These are phyloP conservation scores for Kodamaea nitidulidarum DNA, from an alignment of 805 yeast genomes.

Conservation along the genomic window DNA sequence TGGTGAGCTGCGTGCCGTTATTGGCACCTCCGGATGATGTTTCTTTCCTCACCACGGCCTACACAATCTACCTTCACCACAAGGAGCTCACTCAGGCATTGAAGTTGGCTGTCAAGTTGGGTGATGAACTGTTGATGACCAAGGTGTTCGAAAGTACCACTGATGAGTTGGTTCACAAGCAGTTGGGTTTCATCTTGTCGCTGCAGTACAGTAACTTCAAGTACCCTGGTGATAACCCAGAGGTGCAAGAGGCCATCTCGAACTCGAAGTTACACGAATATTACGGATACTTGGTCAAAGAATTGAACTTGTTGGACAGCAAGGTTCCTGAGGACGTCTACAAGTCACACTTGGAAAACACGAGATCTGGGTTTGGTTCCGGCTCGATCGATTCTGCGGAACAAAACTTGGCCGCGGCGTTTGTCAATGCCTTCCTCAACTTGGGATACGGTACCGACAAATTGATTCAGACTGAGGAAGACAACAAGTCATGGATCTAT, in stretches of 20 bases:
- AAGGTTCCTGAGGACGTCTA: slow-evolving; percentile 93
- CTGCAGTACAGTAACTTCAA: slow-evolving; percentile 80
- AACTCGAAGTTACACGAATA: slow-evolving; percentile 76
- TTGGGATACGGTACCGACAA: slow-evolving; percentile 89
- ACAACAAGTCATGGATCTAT: slow-evolving; percentile 77
- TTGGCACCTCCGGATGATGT: slow-evolving; percentile 93
- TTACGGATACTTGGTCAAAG: slow-evolving; percentile 76
- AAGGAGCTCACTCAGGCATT: slow-evolving; percentile 85
- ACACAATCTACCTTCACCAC: slow-evolving; percentile 72
- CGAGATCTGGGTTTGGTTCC: slow-evolving; percentile 56
- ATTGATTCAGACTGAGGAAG: slow-evolving; percentile 68
- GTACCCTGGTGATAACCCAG: slow-evolving; percentile 54
- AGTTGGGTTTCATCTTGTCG: slow-evolving; percentile 84
- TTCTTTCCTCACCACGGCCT: slow-evolving; percentile 84
- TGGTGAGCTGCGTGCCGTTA: slow-evolving; percentile 94
- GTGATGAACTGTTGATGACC: slow-evolving; percentile 70
- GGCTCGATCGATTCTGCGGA: slow-evolving; percentile 77
- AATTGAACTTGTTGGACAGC: slow-evolving; percentile 83
- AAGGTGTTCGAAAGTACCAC: slow-evolving; percentile 78
- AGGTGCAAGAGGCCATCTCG: slow-evolving; percentile 79
- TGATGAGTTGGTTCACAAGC: slow-evolving; percentile 76
- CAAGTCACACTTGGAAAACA: slow-evolving; percentile 81
- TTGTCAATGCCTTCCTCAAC: slow-evolving; percentile 87
- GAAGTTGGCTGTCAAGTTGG: slow-evolving; percentile 83
- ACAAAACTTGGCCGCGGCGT: slow-evolving; percentile 91